Conservation (phyloP, 192 early-diverging fungal genomes). For the Chytriomyces hyalinus region DNA sequence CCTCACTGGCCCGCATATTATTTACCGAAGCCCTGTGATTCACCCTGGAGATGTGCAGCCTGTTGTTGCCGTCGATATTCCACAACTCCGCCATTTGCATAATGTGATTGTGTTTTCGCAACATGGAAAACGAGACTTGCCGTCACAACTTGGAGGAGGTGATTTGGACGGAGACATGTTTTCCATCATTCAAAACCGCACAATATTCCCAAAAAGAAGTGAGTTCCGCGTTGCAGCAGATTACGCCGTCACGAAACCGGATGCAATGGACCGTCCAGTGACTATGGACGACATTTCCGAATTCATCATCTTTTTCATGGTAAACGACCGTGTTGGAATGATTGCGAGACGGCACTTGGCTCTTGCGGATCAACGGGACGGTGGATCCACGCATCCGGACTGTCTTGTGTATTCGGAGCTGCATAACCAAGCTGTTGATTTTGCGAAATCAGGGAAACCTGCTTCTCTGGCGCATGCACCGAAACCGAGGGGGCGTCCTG, state of each 20-base stretch:
- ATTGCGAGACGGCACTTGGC: conserved; percentile 27
- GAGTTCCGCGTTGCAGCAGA: conserved; percentile 23
- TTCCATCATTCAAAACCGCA: conserved; percentile 22
- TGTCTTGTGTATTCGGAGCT: conserved; percentile 39
- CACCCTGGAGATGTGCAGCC: conserved; percentile 44
- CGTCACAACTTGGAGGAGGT: conserved; percentile 79
- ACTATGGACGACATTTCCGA: conserved; percentile 32
- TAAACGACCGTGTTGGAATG: conserved; percentile 23
- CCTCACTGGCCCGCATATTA: conserved; percentile 37
- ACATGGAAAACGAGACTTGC: conserved; percentile 68
- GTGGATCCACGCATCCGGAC: conserved; percentile 24
- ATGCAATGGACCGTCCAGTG: conserved; percentile 9
- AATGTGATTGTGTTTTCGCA: conserved; percentile 81
- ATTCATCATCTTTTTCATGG: conserved; percentile 27
- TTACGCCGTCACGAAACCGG: background rate
- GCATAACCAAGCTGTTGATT: conserved; percentile 73
- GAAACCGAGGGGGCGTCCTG: conserved; percentile 54
- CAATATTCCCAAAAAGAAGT: conserved; percentile 5
- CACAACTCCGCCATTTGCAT: conserved; percentile 41
- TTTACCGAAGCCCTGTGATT: conserved; percentile 4
- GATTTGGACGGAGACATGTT: conserved; percentile 82
- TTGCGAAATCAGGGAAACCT: conserved; percentile 66
- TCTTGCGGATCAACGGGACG: conserved; percentile 30
- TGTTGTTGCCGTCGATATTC: conserved; percentile 36
- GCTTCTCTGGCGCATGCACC: conserved; percentile 52